Base-by-base conservation (phyloP, 495 filamentous ascomycete genomes). In the Filosporella fistucella region DNA sequence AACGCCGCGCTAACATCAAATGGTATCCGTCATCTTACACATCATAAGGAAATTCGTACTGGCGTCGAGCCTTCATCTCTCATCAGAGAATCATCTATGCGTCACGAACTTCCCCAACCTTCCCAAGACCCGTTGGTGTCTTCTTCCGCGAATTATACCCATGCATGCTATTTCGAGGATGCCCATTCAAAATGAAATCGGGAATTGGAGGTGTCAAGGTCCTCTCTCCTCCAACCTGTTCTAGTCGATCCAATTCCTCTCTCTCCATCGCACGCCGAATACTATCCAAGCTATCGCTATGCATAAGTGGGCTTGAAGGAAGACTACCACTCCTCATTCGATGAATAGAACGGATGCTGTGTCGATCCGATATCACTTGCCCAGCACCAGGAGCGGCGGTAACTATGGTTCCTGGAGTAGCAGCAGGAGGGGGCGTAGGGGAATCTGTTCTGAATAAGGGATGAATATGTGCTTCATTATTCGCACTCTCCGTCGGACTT, bases 381-480 rank as follows among this genome's bases (percentile, higher is more conserved):
- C 84, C 86, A 0, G 82, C 83, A 22, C 80, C 75, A 1, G 86
- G 86, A 1, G 83, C 79, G 8, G 85, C 88, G 6, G 77, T 72
- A 28, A 94, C 80, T 17, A 81, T 68, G 0, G 86, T 94, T 0
- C 83, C 84, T 0, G 82, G 76, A 0, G 81, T 82, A 0, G 77
- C 74, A 6, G 75, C 73, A 0, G 87, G 82, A 11, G 85, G 84
- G 9, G 85, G 85, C 0, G 71, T 77, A 0, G 86, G 84, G 34
- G 81, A 88, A 53, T 81, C 82, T 1, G 82, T 81, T 44, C 89
- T 78, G 66, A 95, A 93, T 10, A 95, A 75, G 1, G 89, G 89
- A 58, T 95, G 89, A 47, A 95, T 93, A 57, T 91, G 79, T 12
- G 81, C 74, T 61, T 93, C 85, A n/a, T n/a, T n/a, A 12, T 44